Conservation (phyloP, 176 grass and related monocot genomes). For the Echinochloa phyllopogon region DNA sequence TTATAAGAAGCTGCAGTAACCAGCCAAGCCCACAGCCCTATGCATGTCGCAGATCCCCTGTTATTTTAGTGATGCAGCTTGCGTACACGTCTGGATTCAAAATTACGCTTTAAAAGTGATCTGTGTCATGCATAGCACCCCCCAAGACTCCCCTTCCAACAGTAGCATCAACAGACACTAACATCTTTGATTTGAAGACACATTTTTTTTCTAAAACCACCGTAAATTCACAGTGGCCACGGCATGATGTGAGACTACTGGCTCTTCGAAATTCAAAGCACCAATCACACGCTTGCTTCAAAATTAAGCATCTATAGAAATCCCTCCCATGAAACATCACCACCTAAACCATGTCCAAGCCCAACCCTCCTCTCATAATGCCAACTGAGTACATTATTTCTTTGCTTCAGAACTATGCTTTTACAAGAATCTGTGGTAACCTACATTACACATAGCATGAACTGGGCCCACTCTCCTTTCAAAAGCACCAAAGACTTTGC, state of each 20-base stretch:
- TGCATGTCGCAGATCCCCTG: background rate
- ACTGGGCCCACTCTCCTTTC: background rate
- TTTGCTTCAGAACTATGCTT: background rate
- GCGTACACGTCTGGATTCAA: background rate
- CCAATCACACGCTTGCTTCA: background rate
- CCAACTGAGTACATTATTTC: background rate
- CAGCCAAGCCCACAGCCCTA: background rate
- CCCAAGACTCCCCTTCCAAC: background rate
- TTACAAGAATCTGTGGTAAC: background rate
- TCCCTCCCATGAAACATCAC: background rate
- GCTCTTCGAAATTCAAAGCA: background rate
- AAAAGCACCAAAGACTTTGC: constrained; percentile 5
- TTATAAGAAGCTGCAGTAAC: background rate
- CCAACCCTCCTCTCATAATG: background rate
- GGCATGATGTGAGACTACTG: background rate
- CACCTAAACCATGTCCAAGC: background rate
- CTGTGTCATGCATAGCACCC: background rate
- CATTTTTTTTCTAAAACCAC: background rate
- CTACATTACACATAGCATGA: background rate
- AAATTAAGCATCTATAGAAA: constrained; percentile 20
- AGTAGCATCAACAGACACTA: background rate
- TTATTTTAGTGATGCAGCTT: background rate
- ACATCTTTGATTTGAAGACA: background rate
- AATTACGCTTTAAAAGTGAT: background rate
- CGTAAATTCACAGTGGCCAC: background rate